Evolutionary conservation across 2,329 filamentous ascomycete genomes (phyloP), one percentile per base, ranked within the genome.

Genomic region (Graphium sp.): DNA sequence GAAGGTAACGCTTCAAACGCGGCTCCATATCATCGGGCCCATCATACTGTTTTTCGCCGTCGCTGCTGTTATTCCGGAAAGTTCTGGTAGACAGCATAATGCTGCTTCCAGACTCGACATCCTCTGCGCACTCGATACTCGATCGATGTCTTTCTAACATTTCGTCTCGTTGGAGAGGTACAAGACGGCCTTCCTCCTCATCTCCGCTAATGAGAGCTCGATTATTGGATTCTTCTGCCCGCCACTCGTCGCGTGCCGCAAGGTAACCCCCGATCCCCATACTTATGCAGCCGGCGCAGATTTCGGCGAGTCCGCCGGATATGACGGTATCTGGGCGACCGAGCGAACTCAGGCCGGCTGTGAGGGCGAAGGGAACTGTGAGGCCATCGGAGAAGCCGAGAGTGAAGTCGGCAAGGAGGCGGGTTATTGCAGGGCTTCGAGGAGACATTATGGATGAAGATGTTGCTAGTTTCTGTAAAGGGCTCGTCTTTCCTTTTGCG

Each of bases 211-310:
- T 22, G 16, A 43, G 22, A 10, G 52, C 49, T n/a, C n/a, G n/a
- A n/a, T n/a, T n/a, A n/a, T n/a, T n/a, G n/a, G n/a, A n/a, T n/a
- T n/a, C n/a, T n/a, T n/a, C n/a, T n/a, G n/a, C n/a, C n/a, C n/a
- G n/a, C n/a, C n/a, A n/a, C 42, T 74, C 67, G 22, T 41, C 63
- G 41, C 43, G 52, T 30, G 72, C 71, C 2, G 73, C 69, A 2
- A 82, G 52, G 40, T 75, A 81, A 10, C 72, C 74, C n/a, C 76
- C 73, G 10, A 82, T 60, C 3, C 75, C 76, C 76, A 81, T 81
- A 25, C 69, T 76, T 34, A 82, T 79, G 26, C 71, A 67, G 3
- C 77, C 75, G 0, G 74, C 72, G 34, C 76, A 74, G 22, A 81
- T 56, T 46, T 82, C 76, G 1, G 75, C 75, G 17, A 79, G 50